phyloP scores from a whole-genome alignment of 768 basidiomycete genomes.

The Rhodotorula paludigena region DNA sequence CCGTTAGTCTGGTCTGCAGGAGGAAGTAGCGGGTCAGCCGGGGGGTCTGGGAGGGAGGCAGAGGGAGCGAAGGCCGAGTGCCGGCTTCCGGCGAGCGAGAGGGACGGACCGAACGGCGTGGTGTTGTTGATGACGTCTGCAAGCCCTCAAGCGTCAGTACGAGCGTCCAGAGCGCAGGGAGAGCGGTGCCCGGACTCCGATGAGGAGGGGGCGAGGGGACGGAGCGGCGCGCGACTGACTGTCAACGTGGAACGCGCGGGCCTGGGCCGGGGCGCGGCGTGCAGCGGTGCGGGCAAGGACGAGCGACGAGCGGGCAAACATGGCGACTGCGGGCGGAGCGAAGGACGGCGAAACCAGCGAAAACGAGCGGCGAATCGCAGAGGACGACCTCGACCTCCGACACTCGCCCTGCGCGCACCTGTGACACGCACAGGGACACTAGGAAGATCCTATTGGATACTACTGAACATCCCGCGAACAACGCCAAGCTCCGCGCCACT shows the following conservation, averaged over 20 bases:
- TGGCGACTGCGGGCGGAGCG: no score
- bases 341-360: no score
- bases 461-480: no score
- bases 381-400: no score
- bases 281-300: conserved; percentile 13
- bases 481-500: no score
- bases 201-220: neutral
- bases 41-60: no score
- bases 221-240: conserved; percentile 8
- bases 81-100: neutral
- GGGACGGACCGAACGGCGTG: conserved; percentile 25
- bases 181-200: no score
- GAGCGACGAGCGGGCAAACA: conserved; percentile 30
- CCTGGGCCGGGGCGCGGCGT: conserved; percentile 12
- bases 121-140: conserved; percentile 38
- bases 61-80: neutral
- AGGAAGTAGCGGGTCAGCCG: neutral
- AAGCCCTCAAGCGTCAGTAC: no score
- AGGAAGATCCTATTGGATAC: no score
- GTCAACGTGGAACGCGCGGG: conserved; percentile 34
- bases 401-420: no score
- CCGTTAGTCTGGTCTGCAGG: conserved; percentile 32
- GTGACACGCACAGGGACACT: no score
- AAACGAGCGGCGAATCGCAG: no score
- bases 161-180: neutral